phyloP scores from a whole-genome alignment of 768 basidiomycete species.

The Suillus discolor region DNA sequence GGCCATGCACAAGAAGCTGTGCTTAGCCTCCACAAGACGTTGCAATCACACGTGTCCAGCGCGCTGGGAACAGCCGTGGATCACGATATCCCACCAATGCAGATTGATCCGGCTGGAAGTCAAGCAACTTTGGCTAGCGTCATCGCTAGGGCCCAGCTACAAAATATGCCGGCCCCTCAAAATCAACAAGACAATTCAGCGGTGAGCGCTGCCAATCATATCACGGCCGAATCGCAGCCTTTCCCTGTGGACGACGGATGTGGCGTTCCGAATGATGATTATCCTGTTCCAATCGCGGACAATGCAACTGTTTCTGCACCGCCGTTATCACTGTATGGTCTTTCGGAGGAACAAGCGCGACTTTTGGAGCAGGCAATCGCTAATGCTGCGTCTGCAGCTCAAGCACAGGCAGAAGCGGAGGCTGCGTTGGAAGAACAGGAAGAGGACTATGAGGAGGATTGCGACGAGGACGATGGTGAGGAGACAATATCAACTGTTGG shows the following conservation, averaged over 20 bases:
- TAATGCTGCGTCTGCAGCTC: conserved; percentile 72
- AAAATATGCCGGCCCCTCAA: conserved; percentile 36
- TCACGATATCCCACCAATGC: conserved; percentile 31
- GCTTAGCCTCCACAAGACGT: conserved; percentile 53
- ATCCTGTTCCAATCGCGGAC: conserved; percentile 12
- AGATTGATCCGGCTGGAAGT: conserved; percentile 50
- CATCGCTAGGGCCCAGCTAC: conserved; percentile 69
- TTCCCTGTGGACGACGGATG: conserved; percentile 8
- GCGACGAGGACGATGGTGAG: conserved; percentile 47
- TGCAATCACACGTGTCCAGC: conserved; percentile 60
- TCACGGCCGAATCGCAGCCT: conserved; percentile 17
- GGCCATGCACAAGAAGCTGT: conserved; percentile 53
- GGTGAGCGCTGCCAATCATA: conserved; percentile 5
- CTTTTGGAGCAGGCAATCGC: conserved; percentile 74
- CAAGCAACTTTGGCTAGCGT: conserved; percentile 74
- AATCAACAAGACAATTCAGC: conserved; percentile 13
- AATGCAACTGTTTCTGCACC: conserved; percentile 23
- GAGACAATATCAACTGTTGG: conserved; percentile 26
- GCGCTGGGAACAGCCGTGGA: conserved; percentile 45
- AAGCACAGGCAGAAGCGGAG: conserved; percentile 79
- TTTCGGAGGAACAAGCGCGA: conserved; percentile 73
- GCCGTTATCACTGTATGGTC: conserved; percentile 65
- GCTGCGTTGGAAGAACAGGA: conserved; percentile 75
- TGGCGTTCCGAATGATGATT: conserved; percentile 11
- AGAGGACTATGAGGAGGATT: conserved; percentile 49